These are phyloP conservation scores for Globisporangium acanthophoron DNA, from an alignment of 352 stramenopile genomes.

Conservation along the genomic window DNA sequence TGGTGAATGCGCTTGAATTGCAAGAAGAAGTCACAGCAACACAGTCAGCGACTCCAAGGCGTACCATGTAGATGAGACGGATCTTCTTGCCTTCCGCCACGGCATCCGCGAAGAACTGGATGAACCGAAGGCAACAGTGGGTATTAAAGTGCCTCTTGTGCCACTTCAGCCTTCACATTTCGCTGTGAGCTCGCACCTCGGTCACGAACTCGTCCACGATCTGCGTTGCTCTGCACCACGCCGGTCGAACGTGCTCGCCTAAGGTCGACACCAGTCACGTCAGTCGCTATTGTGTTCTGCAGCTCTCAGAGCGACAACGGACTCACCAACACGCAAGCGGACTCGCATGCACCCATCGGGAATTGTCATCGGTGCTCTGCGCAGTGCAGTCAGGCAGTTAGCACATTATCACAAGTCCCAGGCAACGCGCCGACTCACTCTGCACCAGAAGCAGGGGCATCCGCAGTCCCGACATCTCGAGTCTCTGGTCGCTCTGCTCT, in stretches of 20 bases:
- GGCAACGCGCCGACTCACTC: not conserved
- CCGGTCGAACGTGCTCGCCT: conserved; percentile 44
- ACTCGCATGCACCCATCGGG: conserved; percentile 46
- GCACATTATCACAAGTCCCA: no score
- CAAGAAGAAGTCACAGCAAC: no score
- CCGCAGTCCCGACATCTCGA: not conserved
- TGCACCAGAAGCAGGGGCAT: not conserved
- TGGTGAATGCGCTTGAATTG: no score
- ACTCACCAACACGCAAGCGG: conserved; percentile 45
- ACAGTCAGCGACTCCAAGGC: not conserved
- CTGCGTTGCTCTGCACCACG: conserved; percentile 66
- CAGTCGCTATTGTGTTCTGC: not conserved
- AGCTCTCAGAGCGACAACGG: not conserved
- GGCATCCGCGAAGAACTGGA: conserved; percentile 59
- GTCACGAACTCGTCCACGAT: conserved; percentile 55
- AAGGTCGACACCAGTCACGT: not conserved
- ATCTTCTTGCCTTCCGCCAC: conserved; percentile 53
- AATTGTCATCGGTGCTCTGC: not conserved
- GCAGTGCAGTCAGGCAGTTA: not conserved
- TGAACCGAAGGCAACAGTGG: not conserved
- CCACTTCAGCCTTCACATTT: not conserved
- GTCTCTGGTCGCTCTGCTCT: not conserved
- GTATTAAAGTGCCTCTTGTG: not conserved
- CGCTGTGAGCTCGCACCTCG: conserved; percentile 16
- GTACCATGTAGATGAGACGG: conserved; percentile 75